Evolutionary conservation across 2,329 filamentous ascomycete genomes (phyloP), one percentile per base, ranked within the genome.

Genomic region (Colletotrichum australisinense): DNA sequence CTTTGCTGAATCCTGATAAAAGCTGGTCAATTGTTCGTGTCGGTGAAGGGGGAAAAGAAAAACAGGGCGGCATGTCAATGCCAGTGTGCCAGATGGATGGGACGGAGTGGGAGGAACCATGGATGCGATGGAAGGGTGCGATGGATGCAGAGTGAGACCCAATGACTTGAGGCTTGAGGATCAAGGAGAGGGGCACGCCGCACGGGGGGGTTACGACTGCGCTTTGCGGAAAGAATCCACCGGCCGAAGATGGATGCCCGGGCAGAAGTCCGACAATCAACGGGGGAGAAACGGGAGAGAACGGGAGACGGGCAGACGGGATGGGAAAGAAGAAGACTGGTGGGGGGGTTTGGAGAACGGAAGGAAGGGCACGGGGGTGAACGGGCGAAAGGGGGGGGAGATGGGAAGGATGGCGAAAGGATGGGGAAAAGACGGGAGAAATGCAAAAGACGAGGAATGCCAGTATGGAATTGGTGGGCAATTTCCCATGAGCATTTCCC

Each of bases 21-120:
- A 63, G 32, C 42, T 28, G 42, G 38, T 52, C 26, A 8, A 19
- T 4, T 52, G 26, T 35, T 64, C 30, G n/a, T 64, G 49, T 64
- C 49, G 62, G 62, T 28, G 62, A 64, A n/a, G n/a, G 26, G 22
- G 9, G 3, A 30, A 28, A 28, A 28, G 5, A 24, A 64, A 64
- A 55, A 12, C 62, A 53, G 30, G 62, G 62, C 62, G 49, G 62
- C 28, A 55, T 28, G 62, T 38, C n/a, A 64, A 64, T 55, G 49
- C 49, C 30, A 22, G 32, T 35, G 9, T 12, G 32, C 32, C 32
- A n/a, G 16, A 55, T 38, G 49, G 30, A 55, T 63, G 38, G 35
- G 28, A 32, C n/a, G 19, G 56, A 42, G 38, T 42, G 38, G 38
- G 38, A 28, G 56, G 56, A 49, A 49, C 42, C 11, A 32, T 59